A percentile compares a stretch with the other conserved stretches of the same genome.
These are phyloP conservation scores for Wickerhamiella occidentalis DNA, from an alignment of 805 yeast genomes.

Conservation along the genomic window DNA sequence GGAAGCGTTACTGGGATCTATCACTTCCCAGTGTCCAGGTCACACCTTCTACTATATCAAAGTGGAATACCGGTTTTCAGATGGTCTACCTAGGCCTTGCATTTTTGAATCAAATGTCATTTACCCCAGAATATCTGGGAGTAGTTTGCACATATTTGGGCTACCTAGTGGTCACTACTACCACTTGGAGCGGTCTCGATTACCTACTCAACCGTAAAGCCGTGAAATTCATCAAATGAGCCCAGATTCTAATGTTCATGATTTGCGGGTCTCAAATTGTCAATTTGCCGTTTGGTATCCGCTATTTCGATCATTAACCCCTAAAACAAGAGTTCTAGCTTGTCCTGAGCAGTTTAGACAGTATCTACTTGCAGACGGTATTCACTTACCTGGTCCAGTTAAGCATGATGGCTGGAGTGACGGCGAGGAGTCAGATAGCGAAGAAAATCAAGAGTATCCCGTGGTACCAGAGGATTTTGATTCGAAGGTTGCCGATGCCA, in stretches of 20 bases:
- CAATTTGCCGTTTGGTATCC: constrained; percentile 39
- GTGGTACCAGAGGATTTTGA: constrained; percentile 47
- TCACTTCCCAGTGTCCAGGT: constrained; percentile 74
- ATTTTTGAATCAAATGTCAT: constrained; percentile 27
- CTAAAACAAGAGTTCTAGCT: constrained; percentile 41
- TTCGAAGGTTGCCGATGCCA: constrained; percentile 33
- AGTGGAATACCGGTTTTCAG: constrained; percentile 81
- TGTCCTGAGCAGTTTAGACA: constrained; percentile 49
- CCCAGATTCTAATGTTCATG: not conserved
- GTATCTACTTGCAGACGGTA: constrained; percentile 57
- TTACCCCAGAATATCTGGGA: constrained; percentile 24
- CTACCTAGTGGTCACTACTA: constrained; percentile 46
- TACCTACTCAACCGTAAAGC: constrained; percentile 19
- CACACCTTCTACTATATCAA: constrained; percentile 74
- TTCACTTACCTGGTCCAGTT: constrained; percentile 38
- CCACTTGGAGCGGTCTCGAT: constrained; percentile 58
- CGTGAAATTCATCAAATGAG: constrained; percentile 20
- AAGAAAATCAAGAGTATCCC: constrained; percentile 21
- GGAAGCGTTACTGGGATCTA: constrained; percentile 64
- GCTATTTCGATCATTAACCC: constrained; percentile 36
- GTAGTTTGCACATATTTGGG: constrained; percentile 23
- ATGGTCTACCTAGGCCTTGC: constrained; percentile 72
- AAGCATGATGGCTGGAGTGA: constrained; percentile 30
- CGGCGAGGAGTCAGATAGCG: constrained; percentile 20
- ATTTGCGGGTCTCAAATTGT: not conserved